Base-by-base conservation (phyloP, 768 basidiomycete genomes). In the Lactifluus pinguis region DNA sequence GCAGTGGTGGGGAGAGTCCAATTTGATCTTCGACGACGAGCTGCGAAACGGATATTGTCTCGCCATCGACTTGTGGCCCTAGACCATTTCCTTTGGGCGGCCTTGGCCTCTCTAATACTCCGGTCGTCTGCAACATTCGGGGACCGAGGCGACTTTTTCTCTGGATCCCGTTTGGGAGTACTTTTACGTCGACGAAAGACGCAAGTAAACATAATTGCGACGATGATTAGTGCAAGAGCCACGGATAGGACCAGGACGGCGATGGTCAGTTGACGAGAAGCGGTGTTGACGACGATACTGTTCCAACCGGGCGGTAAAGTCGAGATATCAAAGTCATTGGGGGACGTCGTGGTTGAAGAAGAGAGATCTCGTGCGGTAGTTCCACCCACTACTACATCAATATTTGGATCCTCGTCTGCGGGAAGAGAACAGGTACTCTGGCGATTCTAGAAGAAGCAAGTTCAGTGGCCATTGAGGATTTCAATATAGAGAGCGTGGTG, bases 21-120 rank as follows among this genome's bases (percentile, higher is more conserved):
- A 42, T 68, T 69, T 29, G 59, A 77, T 60, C 80, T 73, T 58
- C 88, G 77, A 52, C 83, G 81, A 41, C 86, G 80, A 8, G 82
- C 81, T n/a, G 80, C 74, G 59, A 80, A 76, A 30, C 82, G 81
- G 10, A 81, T 78, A 55, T 84, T 83, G 3, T 80, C 81, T 64
- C 77, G 83, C 88, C 88, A 91, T 48, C 85, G 79, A 8, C 82
- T 83, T 1, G 80, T 83, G 2, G 87, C 86, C 61, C 73, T 77
- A 0, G 79, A 77, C 86, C 86, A 88, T 51, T 84, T 66, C 65
- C 80, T 82, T 69, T 84, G 80, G 62, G 80, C 81, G 5, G 69
- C 69, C 55, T 76, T 80, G 8, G 72, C 69, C 50, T 83, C 80
- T 61, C 75, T 78, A 61, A 64, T 30, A 44, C 66, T 67, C n/a